Percentiles rank a stretch among this genome's conserved stretches.
These are phyloP conservation scores for Lumnitzera littorea DNA, from an alignment of 345 rosid genomes.

Conservation along the genomic window DNA sequence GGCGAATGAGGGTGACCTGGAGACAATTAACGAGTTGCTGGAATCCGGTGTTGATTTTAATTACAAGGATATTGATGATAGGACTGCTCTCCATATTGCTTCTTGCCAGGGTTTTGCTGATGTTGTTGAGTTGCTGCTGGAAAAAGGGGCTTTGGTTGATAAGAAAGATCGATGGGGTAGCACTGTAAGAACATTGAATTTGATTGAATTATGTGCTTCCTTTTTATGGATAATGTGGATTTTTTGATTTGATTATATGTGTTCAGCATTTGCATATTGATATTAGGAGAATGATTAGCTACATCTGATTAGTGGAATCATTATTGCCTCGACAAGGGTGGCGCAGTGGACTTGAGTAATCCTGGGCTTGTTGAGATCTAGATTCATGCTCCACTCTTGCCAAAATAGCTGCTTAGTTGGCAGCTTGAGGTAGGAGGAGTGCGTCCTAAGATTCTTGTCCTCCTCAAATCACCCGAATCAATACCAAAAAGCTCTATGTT, in stretches of 20 bases:
- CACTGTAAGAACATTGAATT: slow-evolving; percentile 47
- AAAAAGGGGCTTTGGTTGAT: slow-evolving; percentile 48
- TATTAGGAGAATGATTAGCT: too few species aligned
- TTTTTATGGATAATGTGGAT: not conserved
- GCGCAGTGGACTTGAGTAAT: too few species aligned
- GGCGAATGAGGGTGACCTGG: slow-evolving; percentile 67
- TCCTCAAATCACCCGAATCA: too few species aligned
- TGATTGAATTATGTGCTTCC: not conserved
- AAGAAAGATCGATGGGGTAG: slow-evolving; percentile 90
- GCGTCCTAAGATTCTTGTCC: too few species aligned
- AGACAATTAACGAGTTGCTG: slow-evolving; percentile 56
- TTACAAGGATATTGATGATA: slow-evolving; percentile 72
- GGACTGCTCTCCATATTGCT: slow-evolving; percentile 86
- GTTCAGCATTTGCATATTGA: too few species aligned
- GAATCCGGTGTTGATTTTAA: slow-evolving; percentile 66
- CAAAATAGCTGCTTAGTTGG: too few species aligned
- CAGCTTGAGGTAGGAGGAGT: too few species aligned
- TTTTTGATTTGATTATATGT: not conserved
- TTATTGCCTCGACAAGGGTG: too few species aligned
- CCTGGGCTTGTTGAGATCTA: too few species aligned
- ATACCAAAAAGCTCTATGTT: too few species aligned
- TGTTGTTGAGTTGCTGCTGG: slow-evolving; percentile 51
- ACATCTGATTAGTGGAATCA: too few species aligned
- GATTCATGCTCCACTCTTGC: too few species aligned
- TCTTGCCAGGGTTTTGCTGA: slow-evolving; percentile 74